Evolutionary conservation across 495 filamentous ascomycete genomes (phyloP).

Genomic region (Hypoxylon rickii): DNA sequence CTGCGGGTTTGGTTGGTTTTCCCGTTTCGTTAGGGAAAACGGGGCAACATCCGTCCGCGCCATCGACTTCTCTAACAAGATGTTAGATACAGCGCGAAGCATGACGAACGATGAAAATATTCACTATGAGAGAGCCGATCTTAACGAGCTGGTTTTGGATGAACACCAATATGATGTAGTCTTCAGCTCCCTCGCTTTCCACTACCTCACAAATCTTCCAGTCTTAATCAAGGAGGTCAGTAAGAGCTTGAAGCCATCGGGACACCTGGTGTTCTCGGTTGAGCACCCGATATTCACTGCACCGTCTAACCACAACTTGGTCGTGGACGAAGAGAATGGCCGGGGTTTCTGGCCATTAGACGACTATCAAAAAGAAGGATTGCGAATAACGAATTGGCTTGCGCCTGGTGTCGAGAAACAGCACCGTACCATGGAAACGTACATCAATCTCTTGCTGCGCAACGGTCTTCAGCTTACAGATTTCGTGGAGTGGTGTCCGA

Average conservation of each 20-base stretch:
- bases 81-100: constrained; percentile 38
- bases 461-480: constrained; percentile 40
- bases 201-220: constrained; percentile 40
- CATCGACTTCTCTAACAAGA: constrained; percentile 45
- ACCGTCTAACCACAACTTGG: constrained; percentile 32
- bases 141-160: constrained; percentile 34
- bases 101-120: constrained; percentile 36
- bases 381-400: constrained; percentile 41
- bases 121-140: constrained; percentile 35
- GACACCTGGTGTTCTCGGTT: constrained; percentile 41
- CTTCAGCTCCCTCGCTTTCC: constrained; percentile 44
- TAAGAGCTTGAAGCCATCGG: constrained; percentile 36
- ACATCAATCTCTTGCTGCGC: constrained; percentile 41
- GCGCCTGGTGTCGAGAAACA: constrained; percentile 42
- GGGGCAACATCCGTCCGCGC: constrained; percentile 37
- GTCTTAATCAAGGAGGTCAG: constrained; percentile 36
- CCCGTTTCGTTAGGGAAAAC: constrained; percentile 38
- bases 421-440: constrained; percentile 42
- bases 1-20: constrained; percentile 47
- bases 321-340: constrained; percentile 26
- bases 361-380: constrained; percentile 42
- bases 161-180: constrained; percentile 35
- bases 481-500: constrained; percentile 42
- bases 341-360: constrained; percentile 41
- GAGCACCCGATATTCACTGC: constrained; percentile 49